Base-by-base conservation (phyloP, 2,329 filamentous ascomycete genomes). In the Diplodia mutila region DNA sequence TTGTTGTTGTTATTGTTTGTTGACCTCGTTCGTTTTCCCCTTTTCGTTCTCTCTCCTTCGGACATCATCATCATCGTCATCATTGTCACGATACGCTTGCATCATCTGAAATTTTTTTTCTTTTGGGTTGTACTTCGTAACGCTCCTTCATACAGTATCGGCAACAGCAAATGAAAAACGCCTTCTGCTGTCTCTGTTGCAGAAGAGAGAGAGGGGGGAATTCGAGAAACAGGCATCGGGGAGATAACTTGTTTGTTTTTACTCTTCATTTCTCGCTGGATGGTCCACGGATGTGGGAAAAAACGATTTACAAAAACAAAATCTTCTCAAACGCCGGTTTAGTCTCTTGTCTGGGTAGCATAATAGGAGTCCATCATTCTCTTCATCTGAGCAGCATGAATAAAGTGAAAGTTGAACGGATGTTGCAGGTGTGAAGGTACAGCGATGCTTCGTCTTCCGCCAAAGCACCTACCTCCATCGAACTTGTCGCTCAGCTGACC, bases 301-400 rank as follows among this genome's bases (percentile, higher is more conserved):
- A 46, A 46, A 46, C 9, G 42, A 46, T 21, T 7, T n/a, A 11
- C 18, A 21, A 46, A 46, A 46, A 46, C 42, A 46, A 8, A 42
- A 21, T 21, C 9, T 21, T 21, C 42, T 46, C 42, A n/a, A 37
- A 46, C 42, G 23, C 49, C 5, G 21, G 5, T 63, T n/a, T 46
- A 51, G 59, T 46, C 39, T 7, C 12, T 37, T 34, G 29, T 18
- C 23, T 51, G 46, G 42, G 42, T 51, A 63, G 59, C 59, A 63
- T 63, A 63, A 63, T 63, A 63, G 59, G 59, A 63, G 59, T 63
- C 59, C 32, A 48, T 51, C 59, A 37, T 63, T 63, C 59, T 51
- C 29, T 63, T 37, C 7, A 4, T 37, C 34, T 3, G 34, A 37
- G 34, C 12, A 14, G 4, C 34, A 9, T 37, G 3, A 51, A 8